Evolutionary conservation across 345 rosid species (phyloP), one percentile per base, ranked within the genome.

Genomic region (Aegle marmelos): DNA sequence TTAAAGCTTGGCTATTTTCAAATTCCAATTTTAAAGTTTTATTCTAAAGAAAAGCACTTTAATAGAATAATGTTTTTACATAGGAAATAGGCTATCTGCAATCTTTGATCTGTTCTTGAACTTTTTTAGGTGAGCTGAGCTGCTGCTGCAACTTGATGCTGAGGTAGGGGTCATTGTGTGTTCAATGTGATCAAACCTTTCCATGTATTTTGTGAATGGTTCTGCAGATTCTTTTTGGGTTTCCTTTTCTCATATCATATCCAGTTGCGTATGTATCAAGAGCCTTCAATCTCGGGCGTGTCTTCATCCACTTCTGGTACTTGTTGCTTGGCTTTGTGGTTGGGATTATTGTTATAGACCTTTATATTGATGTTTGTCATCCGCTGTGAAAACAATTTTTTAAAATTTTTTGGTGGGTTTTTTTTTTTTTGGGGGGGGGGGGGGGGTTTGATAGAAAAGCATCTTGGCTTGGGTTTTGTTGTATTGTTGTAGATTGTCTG

Each of bases 301-400:
- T 96, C 73, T 92, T 96, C 85, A 89, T 94, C 83, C 98, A 96
- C 85, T 96, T 94, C 85, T 96, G 97, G 99, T 96, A 92, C 80
- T 70, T 67, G 17, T 66, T 70, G 57, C 74, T 72, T 77, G 54
- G 83, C 64, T 45, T 58, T 79, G 22, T 78, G 67, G 17, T 60
- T 62, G 17, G 7, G 45, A 76, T 28, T 72, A 72, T 56, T 53
- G 27, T 64, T 56, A 9, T 34, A 24, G 50, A 39, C 17, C 48
- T 58, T 61, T 24, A 10, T 61, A 13, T n/a, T 22, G 28, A 57
- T 56, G 13, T 65, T 27, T 45, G 6, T 58, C 21, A 61, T 45
- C 33, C 39, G 21, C 45, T 71, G 59, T 5, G 13, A 45, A 41
- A 5, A 30, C 8, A 39, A 21, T 67, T 56, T 27, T 28, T 72